Evolutionary conservation across 768 basidiomycete species (phyloP).

Genomic region (Phlebiopsis gigantea): DNA sequence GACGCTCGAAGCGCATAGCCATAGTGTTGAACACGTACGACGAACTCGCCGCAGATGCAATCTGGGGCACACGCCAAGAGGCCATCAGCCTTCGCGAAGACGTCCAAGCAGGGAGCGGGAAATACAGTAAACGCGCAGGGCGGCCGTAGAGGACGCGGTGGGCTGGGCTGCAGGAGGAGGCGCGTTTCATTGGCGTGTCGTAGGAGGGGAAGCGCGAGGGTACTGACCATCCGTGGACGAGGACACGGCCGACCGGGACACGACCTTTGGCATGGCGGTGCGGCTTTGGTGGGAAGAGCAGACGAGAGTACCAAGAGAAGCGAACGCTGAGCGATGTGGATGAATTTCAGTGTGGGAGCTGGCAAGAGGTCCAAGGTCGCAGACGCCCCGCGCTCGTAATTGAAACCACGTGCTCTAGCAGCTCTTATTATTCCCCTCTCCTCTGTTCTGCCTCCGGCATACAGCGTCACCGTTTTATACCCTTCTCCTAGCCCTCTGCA

Average conservation of each 20-base stretch:
- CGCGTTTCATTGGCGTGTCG: conserved; percentile 11
- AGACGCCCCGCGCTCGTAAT: conserved; percentile 6
- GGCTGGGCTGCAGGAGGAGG: conserved; percentile 51
- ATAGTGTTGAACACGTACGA: conserved; percentile 43
- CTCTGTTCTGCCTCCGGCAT: conserved; percentile 7
- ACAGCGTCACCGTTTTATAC: conserved; percentile 17
- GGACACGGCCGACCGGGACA: conserved; percentile 84
- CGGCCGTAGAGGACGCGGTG: conserved; percentile 72
- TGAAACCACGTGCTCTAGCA: conserved; percentile 15
- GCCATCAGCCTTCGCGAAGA: conserved; percentile 8
- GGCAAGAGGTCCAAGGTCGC: background rate
- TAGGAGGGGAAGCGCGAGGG: conserved; percentile 1
- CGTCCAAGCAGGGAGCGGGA: conserved; percentile 16
- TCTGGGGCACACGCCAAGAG: conserved; percentile 37
- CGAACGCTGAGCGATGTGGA: background rate
- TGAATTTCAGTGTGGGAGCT: no score
- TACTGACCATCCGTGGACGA: conserved; percentile 76
- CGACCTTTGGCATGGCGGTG: conserved; percentile 78
- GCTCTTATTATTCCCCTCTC: conserved; percentile 21
- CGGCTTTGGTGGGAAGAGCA: background rate
- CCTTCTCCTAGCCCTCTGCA: conserved; percentile 5
- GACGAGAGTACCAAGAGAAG: background rate
- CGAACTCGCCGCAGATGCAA: conserved; percentile 85
- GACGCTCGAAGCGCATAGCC: background rate
- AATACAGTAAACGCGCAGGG: conserved; percentile 79